phyloP scores from a whole-genome alignment of 1,284 basidiomycete genomes.

The Sutorius eximius region DNA sequence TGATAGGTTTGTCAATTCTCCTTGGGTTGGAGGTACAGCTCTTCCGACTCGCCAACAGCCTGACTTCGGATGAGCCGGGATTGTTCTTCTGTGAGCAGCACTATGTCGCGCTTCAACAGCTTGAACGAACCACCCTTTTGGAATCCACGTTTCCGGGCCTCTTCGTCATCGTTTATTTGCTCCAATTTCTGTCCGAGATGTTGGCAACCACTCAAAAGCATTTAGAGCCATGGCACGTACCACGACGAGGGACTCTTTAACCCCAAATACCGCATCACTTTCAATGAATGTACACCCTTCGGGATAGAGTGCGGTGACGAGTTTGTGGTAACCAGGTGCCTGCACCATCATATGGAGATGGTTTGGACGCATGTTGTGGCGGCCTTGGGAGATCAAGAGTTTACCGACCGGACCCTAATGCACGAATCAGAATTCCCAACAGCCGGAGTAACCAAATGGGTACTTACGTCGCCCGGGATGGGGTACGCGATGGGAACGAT shows the following conservation, averaged over 20 bases:
- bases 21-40: slow-evolving; percentile 1
- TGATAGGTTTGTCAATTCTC: not conserved
- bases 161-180: slow-evolving; percentile 50
- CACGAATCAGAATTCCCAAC: not conserved
- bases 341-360: slow-evolving; percentile 78
- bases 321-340: slow-evolving; percentile 68
- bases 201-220: not conserved
- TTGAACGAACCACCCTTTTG: slow-evolving; percentile 58
- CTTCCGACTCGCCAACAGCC: not conserved
- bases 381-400: slow-evolving; percentile 55
- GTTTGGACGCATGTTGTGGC: slow-evolving; percentile 78
- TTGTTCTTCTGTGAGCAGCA: slow-evolving; percentile 53
- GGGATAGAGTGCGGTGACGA: slow-evolving; percentile 76
- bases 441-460: not conserved
- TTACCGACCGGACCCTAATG: slow-evolving; percentile 70
- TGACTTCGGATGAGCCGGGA: slow-evolving; percentile 14
- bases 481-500: slow-evolving; percentile 79
- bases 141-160: slow-evolving; percentile 63
- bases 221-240: slow-evolving; percentile 40
- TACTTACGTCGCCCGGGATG: slow-evolving; percentile 69
- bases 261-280: slow-evolving; percentile 79
- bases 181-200: slow-evolving; percentile 42
- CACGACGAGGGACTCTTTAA: slow-evolving; percentile 61
- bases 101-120: slow-evolving; percentile 59
- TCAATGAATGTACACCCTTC: slow-evolving; percentile 65